phyloP scores from a whole-genome alignment of 73 alveolate genomes.

The Paramecium tetraurelia region DNA sequence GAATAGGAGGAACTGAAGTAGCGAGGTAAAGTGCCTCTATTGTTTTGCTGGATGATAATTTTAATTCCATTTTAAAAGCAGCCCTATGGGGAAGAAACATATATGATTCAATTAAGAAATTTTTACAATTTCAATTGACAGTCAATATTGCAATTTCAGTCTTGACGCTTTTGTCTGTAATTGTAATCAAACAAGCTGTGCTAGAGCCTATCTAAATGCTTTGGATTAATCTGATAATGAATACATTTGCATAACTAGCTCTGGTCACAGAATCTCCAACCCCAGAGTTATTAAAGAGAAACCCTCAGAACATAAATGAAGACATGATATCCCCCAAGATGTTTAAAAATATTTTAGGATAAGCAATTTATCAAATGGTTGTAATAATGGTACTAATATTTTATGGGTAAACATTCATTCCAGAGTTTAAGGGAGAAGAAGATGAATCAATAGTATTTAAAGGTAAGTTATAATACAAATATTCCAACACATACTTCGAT shows the following conservation, averaged over 20 bases:
- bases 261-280: conserved; percentile 95
- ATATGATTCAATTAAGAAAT: conserved; percentile 86
- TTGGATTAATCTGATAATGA: conserved; percentile 91
- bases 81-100: conserved; percentile 92
- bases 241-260: conserved; percentile 86
- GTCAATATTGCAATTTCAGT: conserved; percentile 84
- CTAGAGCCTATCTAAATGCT: conserved; percentile 86
- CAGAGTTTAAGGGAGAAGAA: conserved; percentile 60
- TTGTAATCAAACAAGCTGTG: conserved; percentile 79
- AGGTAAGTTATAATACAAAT: conserved; percentile 1
- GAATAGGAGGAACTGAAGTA: conserved; percentile 92
- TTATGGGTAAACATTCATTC: conserved; percentile 75
- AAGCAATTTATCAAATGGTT: conserved; percentile 71
- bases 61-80: conserved; percentile 87
- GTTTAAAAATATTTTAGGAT: conserved; percentile 85
- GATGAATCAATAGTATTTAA: not conserved
- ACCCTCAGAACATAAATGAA: conserved; percentile 82
- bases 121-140: conserved; percentile 84
- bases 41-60: conserved; percentile 87
- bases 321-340: conserved; percentile 81
- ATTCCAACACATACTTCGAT: conserved; percentile 54
- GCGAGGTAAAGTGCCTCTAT: conserved; percentile 93
- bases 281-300: conserved; percentile 75
- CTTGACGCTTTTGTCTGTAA: conserved; percentile 77
- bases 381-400: conserved; percentile 66